phyloP scores from a whole-genome alignment of 345 rosid species.

The Murraya koenigii region DNA sequence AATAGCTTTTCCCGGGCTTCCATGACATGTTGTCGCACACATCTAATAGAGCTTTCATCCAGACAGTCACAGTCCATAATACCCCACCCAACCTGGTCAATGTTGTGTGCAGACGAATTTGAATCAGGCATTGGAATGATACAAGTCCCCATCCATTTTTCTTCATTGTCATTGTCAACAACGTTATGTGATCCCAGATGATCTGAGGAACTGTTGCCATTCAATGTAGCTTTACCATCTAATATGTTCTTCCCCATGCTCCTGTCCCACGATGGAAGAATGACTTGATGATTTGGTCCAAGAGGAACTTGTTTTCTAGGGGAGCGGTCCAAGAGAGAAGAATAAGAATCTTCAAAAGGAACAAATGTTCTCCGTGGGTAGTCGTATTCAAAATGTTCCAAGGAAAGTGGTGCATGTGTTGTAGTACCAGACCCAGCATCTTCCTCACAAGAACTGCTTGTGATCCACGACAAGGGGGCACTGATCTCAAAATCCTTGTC shows the following conservation, averaged over 20 bases:
- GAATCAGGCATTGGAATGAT: slow-evolving; percentile 39
- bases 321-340: slow-evolving; percentile 33
- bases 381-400: slow-evolving; percentile 28
- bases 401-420: slow-evolving; percentile 29
- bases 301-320: slow-evolving; percentile 43
- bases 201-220: slow-evolving; percentile 8
- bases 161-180: slow-evolving; percentile 21
- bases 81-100: slow-evolving; percentile 31
- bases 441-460: slow-evolving; percentile 35
- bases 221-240: slow-evolving; percentile 8
- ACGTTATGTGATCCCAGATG: background rate
- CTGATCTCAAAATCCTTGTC: slow-evolving; percentile 30
- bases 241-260: slow-evolving; percentile 12
- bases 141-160: slow-evolving; percentile 45
- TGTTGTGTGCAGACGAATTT: slow-evolving; percentile 3
- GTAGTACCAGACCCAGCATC: slow-evolving; percentile 21
- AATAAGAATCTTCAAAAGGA: slow-evolving; percentile 29
- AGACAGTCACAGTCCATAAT: slow-evolving; percentile 45
- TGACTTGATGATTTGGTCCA: slow-evolving; percentile 61
- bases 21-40: slow-evolving; percentile 54
- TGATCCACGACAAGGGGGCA: slow-evolving; percentile 24
- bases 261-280: slow-evolving; percentile 41
- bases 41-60: slow-evolving; percentile 55
- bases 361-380: slow-evolving; percentile 29
- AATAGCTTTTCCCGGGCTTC: slow-evolving; percentile 58